Evolutionary conservation across 2,329 filamentous ascomycete genomes (phyloP).

Genomic region (Epichloe sylvatica): DNA sequence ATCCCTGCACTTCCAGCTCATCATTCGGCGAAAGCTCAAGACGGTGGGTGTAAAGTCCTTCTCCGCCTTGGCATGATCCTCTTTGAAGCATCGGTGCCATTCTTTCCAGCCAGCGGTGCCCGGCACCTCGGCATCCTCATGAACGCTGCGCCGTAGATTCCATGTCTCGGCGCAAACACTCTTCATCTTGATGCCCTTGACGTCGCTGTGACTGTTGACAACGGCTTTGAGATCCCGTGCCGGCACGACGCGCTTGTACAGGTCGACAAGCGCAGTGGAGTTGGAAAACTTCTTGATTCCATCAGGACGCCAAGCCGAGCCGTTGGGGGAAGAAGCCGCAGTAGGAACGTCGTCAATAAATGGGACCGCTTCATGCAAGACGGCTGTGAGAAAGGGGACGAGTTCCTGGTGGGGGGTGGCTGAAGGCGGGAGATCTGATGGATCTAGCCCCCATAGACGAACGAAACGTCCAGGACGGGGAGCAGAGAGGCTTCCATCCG

Average conservation of each 20-base stretch:
- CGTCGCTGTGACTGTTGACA: slow-evolving; percentile 19
- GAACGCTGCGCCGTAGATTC: slow-evolving; percentile 49
- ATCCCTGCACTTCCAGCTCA: slow-evolving; percentile 32
- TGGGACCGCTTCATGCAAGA: slow-evolving; percentile 43
- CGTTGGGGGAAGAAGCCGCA: neutral
- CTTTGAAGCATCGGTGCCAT: slow-evolving; percentile 45
- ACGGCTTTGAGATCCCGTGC: slow-evolving; percentile 28
- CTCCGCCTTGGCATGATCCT: slow-evolving; percentile 28
- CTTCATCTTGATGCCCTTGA: slow-evolving; percentile 8
- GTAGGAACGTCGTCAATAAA: slow-evolving; percentile 42
- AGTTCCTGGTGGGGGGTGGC: slow-evolving; percentile 29
- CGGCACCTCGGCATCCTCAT: slow-evolving; percentile 34
- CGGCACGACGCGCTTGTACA: slow-evolving; percentile 37
- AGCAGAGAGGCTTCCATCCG: neutral
- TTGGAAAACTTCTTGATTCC: slow-evolving; percentile 33
- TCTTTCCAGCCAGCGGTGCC: slow-evolving; percentile 51
- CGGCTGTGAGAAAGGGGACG: slow-evolving; percentile 33
- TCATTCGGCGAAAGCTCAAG: slow-evolving; percentile 20
- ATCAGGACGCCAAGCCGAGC: slow-evolving; percentile 34
- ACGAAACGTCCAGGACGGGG: slow-evolving; percentile 31
- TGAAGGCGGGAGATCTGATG: slow-evolving; percentile 31
- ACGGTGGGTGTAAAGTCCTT: slow-evolving; percentile 26
- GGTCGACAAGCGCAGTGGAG: slow-evolving; percentile 36
- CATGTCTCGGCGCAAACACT: slow-evolving; percentile 37
- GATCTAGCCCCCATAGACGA: slow-evolving; percentile 38